Evolutionary conservation across 2,329 filamentous ascomycete genomes (phyloP).

Genomic region (Fusarium odoratissimum): DNA sequence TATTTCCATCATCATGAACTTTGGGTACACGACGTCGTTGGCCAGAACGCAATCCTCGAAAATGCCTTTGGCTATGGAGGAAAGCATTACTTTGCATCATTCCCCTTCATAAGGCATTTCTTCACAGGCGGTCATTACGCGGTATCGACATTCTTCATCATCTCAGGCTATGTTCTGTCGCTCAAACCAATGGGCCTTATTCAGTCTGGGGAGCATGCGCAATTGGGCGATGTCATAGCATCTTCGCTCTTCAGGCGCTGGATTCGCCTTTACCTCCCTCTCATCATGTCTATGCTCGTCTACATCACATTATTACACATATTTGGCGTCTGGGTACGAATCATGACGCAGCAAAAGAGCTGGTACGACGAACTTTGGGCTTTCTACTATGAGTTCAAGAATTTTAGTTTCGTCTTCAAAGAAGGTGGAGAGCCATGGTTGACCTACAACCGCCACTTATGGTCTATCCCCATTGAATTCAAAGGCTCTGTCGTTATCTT

Average conservation of each 20-base stretch:
- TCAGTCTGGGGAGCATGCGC: slow-evolving; percentile 55
- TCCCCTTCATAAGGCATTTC: slow-evolving; percentile 69
- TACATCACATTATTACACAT: slow-evolving; percentile 64
- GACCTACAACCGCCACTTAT: slow-evolving; percentile 66
- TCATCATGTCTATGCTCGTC: slow-evolving; percentile 66
- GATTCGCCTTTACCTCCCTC: slow-evolving; percentile 61
- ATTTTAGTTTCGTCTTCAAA: slow-evolving; percentile 75
- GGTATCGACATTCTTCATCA: slow-evolving; percentile 67
- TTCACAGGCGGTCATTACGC: slow-evolving; percentile 72
- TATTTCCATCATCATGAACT: slow-evolving; percentile 71
- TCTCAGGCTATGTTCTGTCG: slow-evolving; percentile 68
- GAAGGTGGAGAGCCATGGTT: slow-evolving; percentile 66
- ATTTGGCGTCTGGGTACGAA: slow-evolving; percentile 59
- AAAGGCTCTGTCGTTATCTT: slow-evolving; percentile 73
- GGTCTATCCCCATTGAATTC: slow-evolving; percentile 74
- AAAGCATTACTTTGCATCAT: slow-evolving; percentile 59
- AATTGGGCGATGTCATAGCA: slow-evolving; percentile 57
- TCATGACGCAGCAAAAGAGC: slow-evolving; percentile 53
- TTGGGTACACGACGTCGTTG: slow-evolving; percentile 62
- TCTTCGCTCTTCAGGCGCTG: slow-evolving; percentile 63
- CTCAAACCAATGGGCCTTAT: slow-evolving; percentile 61
- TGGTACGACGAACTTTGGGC: slow-evolving; percentile 62
- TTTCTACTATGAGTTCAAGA: slow-evolving; percentile 69
- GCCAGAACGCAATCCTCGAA: slow-evolving; percentile 58
- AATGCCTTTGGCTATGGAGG: slow-evolving; percentile 63